phyloP scores from a whole-genome alignment of 345 rosid species.

The Cardiospermum halicacabum region DNA sequence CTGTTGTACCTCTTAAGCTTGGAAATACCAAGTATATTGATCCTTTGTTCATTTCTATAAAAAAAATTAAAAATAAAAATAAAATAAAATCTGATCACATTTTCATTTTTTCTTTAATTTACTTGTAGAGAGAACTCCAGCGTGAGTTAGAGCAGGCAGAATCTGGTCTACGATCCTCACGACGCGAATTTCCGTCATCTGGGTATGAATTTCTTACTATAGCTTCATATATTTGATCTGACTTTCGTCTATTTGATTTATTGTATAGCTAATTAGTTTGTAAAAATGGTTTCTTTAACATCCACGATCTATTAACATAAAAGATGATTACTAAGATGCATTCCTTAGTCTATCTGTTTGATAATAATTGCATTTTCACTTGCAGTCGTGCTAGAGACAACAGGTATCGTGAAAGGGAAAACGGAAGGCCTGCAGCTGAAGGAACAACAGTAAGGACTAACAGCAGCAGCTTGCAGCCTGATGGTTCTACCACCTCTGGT shows the following conservation, averaged over 20 bases:
- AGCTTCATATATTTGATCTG: not conserved
- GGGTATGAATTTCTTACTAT: slow-evolving; percentile 30
- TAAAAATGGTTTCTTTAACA: not conserved
- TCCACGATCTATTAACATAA: not conserved
- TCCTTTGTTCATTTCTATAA: slow-evolving; percentile 4
- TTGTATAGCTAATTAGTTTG: not conserved
- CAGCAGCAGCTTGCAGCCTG: slow-evolving; percentile 38
- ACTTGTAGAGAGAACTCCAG: slow-evolving; percentile 74
- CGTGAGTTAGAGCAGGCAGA: slow-evolving; percentile 83
- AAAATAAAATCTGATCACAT: too few species aligned
- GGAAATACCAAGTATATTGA: not conserved
- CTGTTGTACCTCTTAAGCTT: too few species aligned
- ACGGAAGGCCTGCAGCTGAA: slow-evolving; percentile 53
- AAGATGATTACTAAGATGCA: not conserved
- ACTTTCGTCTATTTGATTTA: not conserved
- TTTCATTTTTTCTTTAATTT: too few species aligned
- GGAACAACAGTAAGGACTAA: slow-evolving; percentile 40
- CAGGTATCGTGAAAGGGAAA: slow-evolving; percentile 73
- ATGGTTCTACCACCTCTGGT: slow-evolving; percentile 22
- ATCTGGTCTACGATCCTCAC: slow-evolving; percentile 58
- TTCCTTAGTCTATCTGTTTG: not conserved
- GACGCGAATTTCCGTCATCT: slow-evolving; percentile 60
- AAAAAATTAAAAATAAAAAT: too few species aligned
- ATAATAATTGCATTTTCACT: slow-evolving; percentile 1
- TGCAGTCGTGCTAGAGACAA: slow-evolving; percentile 64